Percentiles rank a stretch among this genome's conserved stretches.
These are phyloP conservation scores for Erythrobasidium hasegawianum DNA, from an alignment of 1,284 basidiomycete genomes.

Conservation along the genomic window DNA sequence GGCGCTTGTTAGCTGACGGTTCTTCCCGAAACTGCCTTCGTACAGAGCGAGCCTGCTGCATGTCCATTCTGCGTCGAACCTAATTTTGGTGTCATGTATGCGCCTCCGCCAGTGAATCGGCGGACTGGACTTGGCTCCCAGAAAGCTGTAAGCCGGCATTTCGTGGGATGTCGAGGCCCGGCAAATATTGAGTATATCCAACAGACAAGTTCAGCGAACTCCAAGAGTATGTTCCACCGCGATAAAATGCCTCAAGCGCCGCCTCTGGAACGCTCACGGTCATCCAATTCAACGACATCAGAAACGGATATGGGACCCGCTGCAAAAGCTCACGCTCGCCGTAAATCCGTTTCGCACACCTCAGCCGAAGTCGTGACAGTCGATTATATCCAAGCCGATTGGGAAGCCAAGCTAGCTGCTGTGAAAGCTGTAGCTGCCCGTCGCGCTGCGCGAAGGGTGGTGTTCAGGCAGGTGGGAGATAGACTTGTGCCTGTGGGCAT, in stretches of 20 bases:
- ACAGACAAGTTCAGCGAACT: too few relatives aligned
- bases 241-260: neutral
- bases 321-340: slow-evolving; percentile 25
- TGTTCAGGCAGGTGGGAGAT: slow-evolving; percentile 98
- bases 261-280: slow-evolving; percentile 55
- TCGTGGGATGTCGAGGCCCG: too few relatives aligned
- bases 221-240: neutral
- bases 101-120: slow-evolving; percentile 27
- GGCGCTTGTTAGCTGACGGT: neutral
- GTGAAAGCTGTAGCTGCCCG: slow-evolving; percentile 81
- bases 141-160: slow-evolving; percentile 2
- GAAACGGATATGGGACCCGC: slow-evolving; percentile 31
- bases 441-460: slow-evolving; percentile 87
- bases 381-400: slow-evolving; percentile 89
- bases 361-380: slow-evolving; percentile 68
- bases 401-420: slow-evolving; percentile 86
- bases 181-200: too few relatives aligned
- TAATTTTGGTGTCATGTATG: slow-evolving; percentile 91
- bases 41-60: slow-evolving; percentile 77
- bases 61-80: slow-evolving; percentile 97
- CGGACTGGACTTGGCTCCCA: slow-evolving; percentile 15
- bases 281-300: slow-evolving; percentile 56
- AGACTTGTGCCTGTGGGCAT: slow-evolving; percentile 93
- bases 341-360: slow-evolving; percentile 42
- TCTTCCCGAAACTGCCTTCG: neutral